phyloP scores from a whole-genome alignment of 345 rosid genomes.

The Aquilaria yunnanensis region DNA sequence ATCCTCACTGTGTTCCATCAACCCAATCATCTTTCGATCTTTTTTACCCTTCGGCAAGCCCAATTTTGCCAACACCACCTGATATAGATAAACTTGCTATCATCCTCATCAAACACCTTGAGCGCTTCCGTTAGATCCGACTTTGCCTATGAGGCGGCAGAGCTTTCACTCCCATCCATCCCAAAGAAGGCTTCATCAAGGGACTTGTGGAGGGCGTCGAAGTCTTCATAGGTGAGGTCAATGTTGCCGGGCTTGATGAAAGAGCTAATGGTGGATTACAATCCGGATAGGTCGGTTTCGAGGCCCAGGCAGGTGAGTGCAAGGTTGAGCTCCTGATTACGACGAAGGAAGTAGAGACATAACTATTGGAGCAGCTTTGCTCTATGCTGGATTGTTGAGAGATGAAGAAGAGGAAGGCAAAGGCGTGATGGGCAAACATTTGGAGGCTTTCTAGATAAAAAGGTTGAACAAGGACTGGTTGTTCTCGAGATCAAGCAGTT shows the following conservation, averaged over 20 bases:
- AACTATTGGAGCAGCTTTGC: slow-evolving; percentile 21
- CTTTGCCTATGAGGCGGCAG: slow-evolving; percentile 31
- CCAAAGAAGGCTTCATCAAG: not conserved
- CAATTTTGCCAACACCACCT: slow-evolving; percentile 52
- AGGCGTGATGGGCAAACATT: slow-evolving; percentile 46
- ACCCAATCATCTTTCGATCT: no score
- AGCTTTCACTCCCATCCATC: not conserved
- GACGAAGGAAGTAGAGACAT: slow-evolving; percentile 16
- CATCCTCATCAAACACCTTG: slow-evolving; percentile 18
- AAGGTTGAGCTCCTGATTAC: not conserved
- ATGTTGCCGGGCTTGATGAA: not conserved
- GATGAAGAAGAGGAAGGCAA: slow-evolving; percentile 17
- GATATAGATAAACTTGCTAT: slow-evolving; percentile 44
- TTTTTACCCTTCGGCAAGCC: slow-evolving; percentile 24
- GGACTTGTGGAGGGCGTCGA: not conserved
- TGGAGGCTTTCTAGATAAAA: slow-evolving; percentile 75
- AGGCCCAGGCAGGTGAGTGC: not conserved
- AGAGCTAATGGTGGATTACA: not conserved
- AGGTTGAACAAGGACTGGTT: slow-evolving; percentile 68
- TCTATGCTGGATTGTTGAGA: not conserved
- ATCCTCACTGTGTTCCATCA: no score
- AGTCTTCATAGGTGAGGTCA: not conserved
- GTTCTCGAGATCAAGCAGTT: slow-evolving; percentile 70
- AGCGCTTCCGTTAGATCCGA: slow-evolving; percentile 63
- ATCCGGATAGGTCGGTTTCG: not conserved